Base-by-base conservation (phyloP, 352 stramenopile species). In the Phytophthora vignae region DNA sequence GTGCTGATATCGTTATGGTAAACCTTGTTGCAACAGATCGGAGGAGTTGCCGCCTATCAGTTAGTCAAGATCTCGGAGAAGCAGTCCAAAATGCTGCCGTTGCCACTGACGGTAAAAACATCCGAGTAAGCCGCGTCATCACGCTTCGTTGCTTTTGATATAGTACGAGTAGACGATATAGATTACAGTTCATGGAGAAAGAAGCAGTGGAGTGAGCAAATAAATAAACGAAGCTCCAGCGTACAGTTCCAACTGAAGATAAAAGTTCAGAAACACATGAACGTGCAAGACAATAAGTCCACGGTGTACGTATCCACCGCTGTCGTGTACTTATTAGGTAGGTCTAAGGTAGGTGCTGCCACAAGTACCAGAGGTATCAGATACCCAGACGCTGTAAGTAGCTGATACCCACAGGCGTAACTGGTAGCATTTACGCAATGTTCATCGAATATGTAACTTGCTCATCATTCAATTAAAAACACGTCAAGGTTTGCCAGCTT, bases 41-140 rank as follows among this genome's bases (percentile, higher is more conserved):
- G 80, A 27, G 90, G 90, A 57, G 90, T 96, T 14, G 88, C 81
- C 27, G 73, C 77, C 19, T 96, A 96, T 71, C 90, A 96, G 56
- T 73, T 94, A 38, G 81, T 94, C 72, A 95, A 94, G 69, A 76
- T 94, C 9, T 71, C 76, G 27, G 75, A 88, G 48, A 93, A 92
- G 76, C 58, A 68, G 31, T 77, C 70, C 9, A 76, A 74, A 49
- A 73, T 79, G 52, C 54, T 79, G 44, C 71, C 82, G 29, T 69
- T 92, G 58, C 83, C 85, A 11, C 72, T 79, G 60, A 92, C 81
- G 29, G 74, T 90, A 22, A 83, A 82, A 70, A 48, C 74, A n/a
- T 69, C 67, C 52, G 70, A 78, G 29, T 80, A 76, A 71, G 29
- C 8, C 15, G 33, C 21, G 15, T 17, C 33, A 36, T 9, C 25